A percentile compares a stretch with the other conserved stretches of the same genome.
Evolutionary conservation across 805 yeast genomes (phyloP).

Genomic region (Zygosaccharomyces kombuchaensis): DNA sequence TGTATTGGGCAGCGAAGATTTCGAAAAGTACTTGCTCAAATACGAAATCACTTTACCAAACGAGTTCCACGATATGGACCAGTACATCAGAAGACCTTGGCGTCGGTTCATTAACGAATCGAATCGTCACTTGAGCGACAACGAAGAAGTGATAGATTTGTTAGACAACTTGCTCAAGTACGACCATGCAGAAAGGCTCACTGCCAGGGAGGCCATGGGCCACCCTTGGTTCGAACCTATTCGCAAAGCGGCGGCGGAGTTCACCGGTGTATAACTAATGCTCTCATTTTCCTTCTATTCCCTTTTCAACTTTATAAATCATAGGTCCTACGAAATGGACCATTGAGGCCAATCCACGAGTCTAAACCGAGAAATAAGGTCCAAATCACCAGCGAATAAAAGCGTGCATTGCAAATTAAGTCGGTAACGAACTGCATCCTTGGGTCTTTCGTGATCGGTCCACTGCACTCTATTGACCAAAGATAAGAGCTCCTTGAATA

Average conservation of each 20-base stretch:
- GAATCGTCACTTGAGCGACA: conserved; percentile 59
- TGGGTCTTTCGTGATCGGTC: conserved; percentile 7
- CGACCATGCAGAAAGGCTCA: conserved; percentile 83
- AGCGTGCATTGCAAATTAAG: conserved; percentile 17
- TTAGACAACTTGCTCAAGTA: conserved; percentile 74
- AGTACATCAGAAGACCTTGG: conserved; percentile 86
- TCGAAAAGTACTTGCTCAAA: conserved; percentile 62
- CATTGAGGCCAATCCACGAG: conserved; percentile 18
- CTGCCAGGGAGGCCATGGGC: conserved; percentile 83
- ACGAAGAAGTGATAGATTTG: conserved; percentile 72
- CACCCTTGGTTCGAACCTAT: conserved; percentile 42
- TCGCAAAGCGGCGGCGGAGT: conserved; percentile 10
- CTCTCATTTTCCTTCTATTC: background rate
- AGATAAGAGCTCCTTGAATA: conserved; percentile 7
- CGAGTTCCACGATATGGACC: conserved; percentile 75
- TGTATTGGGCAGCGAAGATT: conserved; percentile 80
- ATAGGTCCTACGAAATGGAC: conserved; percentile 2
- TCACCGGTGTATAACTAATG: conserved; percentile 2
- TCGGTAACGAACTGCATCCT: conserved; percentile 4
- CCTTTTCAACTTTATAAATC: background rate
- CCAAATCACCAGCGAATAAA: conserved; percentile 18
- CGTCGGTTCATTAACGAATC: conserved; percentile 61
- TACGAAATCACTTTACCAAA: conserved; percentile 66
- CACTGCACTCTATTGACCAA: conserved; percentile 8
- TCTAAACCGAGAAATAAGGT: conserved; percentile 19